Evolutionary conservation across 2,329 filamentous ascomycete genomes (phyloP).

Genomic region (Trichophyton simii): DNA sequence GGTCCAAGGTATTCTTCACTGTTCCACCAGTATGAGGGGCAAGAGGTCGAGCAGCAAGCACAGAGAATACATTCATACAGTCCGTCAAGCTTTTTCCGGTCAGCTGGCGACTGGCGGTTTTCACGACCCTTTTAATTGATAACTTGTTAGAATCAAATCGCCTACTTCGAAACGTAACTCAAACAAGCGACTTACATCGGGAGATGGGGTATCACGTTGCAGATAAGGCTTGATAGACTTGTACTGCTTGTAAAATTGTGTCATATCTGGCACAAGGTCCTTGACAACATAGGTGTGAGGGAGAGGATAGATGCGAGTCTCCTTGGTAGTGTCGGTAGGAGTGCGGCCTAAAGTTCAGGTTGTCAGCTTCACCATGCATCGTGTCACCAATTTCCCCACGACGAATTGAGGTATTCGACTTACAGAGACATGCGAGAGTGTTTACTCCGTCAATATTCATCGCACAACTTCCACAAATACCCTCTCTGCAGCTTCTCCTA

Average conservation of each 20-base stretch:
- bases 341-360: conserved; percentile 60
- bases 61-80: conserved; percentile 99
- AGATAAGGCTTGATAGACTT: conserved; percentile 99
- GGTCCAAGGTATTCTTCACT: conserved; percentile 96
- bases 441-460: conserved; percentile 99
- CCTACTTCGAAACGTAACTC: too few species aligned
- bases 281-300: conserved; percentile 99
- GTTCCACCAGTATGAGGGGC: conserved; percentile 99
- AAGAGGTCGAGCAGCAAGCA: conserved; percentile 97
- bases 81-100: conserved; percentile 92
- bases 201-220: conserved; percentile 71
- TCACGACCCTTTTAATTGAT: conserved; percentile 61
- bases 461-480: conserved; percentile 95
- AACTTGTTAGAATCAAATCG: neutral
- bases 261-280: conserved; percentile 94
- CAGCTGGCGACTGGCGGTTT: conserved; percentile 77
- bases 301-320: conserved; percentile 91
- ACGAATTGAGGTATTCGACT: neutral
- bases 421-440: conserved; percentile 95
- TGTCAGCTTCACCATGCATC: neutral
- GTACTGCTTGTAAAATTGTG: conserved; percentile 99
- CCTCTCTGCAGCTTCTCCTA: conserved; percentile 89
- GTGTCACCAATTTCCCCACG: neutral
- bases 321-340: conserved; percentile 63
- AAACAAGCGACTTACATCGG: conserved; percentile 52